A percentile compares a stretch with the other conserved stretches of the same genome.
Conservation (phyloP, 768 basidiomycete genomes). For the Trametes punicea region DNA sequence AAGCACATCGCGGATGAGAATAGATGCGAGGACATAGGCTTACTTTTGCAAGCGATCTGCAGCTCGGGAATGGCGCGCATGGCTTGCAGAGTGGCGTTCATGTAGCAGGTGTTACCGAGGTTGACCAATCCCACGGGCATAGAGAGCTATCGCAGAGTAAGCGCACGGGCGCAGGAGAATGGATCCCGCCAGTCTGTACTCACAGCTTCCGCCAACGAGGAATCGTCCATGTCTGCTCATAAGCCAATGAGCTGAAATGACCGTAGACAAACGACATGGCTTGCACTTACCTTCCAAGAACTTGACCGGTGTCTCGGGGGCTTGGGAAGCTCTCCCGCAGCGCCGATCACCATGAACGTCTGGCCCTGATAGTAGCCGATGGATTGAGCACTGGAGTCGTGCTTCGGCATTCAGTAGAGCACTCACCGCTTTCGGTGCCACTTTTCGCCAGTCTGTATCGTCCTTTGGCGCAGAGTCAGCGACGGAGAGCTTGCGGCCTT, state of each 20-base stretch:
- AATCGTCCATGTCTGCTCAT: constrained; percentile 72
- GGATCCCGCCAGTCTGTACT: constrained; percentile 24
- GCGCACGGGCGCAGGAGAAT: no score
- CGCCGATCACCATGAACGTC: constrained; percentile 90
- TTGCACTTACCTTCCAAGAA: constrained; percentile 74
- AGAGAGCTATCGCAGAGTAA: no score
- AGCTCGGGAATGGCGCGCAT: constrained; percentile 91
- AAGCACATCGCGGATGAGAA: no score
- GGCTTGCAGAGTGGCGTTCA: constrained; percentile 95
- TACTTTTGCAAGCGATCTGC: constrained; percentile 65
- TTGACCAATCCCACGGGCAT: constrained; percentile 82
- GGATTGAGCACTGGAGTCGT: background rate
- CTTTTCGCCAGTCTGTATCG: constrained; percentile 81
- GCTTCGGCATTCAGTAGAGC: background rate
- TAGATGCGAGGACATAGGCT: no score
- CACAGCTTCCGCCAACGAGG: constrained; percentile 77
- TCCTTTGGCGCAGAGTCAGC: constrained; percentile 46
- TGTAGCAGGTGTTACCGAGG: constrained; percentile 95
- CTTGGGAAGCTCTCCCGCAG: constrained; percentile 88
- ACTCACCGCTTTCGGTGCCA: constrained; percentile 76
- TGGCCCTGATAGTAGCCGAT: constrained; percentile 56
- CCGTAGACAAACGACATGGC: background rate
- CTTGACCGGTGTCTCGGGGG: constrained; percentile 75
- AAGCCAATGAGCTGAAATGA: background rate
- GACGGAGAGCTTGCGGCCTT: background rate